These are phyloP conservation scores for Rhizopogon roseolus DNA, from an alignment of 768 basidiomycete species.

Conservation along the genomic window DNA sequence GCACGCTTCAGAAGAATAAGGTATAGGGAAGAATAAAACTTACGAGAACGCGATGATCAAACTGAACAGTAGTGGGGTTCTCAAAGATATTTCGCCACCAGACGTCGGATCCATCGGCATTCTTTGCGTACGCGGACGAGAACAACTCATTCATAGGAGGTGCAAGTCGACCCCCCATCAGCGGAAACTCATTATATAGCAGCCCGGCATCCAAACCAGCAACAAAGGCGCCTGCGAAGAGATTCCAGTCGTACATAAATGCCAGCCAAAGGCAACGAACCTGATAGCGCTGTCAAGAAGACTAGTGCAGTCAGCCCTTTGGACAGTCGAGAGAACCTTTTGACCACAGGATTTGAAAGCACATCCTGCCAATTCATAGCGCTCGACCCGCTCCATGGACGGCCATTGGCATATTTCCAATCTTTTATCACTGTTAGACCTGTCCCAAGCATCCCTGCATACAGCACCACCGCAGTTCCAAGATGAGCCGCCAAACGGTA, in stretches of 20 bases:
- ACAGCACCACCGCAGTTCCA: constrained; percentile 87
- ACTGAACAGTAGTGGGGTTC: constrained; percentile 97
- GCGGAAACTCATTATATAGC: constrained; percentile 96
- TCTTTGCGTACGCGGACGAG: constrained; percentile 69
- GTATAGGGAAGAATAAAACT: constrained; percentile 26
- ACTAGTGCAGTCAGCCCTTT: constrained; percentile 72
- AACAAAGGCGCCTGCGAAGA: constrained; percentile 82
- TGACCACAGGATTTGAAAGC: constrained; percentile 52
- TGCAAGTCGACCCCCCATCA: constrained; percentile 85
- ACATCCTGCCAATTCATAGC: constrained; percentile 38
- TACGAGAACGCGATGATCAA: constrained; percentile 90
- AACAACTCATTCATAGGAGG: constrained; percentile 85
- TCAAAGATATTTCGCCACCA: constrained; percentile 97
- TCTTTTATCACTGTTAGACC: constrained; percentile 77
- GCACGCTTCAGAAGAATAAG: constrained; percentile 4
- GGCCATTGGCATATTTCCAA: constrained; percentile 61
- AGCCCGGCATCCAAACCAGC: constrained; percentile 96
- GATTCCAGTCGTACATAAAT: not conserved
- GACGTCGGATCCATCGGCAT: constrained; percentile 62
- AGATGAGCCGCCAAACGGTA: constrained; percentile 95
- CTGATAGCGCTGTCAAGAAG: constrained; percentile 88
- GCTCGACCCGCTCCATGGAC: constrained; percentile 52
- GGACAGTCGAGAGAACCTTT: constrained; percentile 53
- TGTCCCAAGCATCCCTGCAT: constrained; percentile 84
- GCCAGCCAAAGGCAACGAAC: constrained; percentile 36